phyloP scores from a whole-genome alignment of 2,329 filamentous ascomycete species.

The Dendryphion nanum region DNA sequence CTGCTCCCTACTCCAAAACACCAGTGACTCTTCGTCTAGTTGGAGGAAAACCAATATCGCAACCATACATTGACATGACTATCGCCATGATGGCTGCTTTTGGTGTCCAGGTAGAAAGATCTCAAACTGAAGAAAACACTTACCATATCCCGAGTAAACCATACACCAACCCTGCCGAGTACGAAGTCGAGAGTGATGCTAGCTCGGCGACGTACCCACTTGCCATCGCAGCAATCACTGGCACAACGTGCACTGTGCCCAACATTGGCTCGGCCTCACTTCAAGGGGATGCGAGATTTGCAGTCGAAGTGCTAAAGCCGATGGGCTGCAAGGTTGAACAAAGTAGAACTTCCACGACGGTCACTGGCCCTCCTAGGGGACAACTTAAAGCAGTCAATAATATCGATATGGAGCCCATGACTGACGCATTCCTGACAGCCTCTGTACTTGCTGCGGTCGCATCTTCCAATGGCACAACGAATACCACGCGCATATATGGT shows the following conservation, averaged over 20 bases:
- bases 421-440: slow-evolving; percentile 93
- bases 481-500: slow-evolving; percentile 79
- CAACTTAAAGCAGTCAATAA: slow-evolving; percentile 71
- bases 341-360: slow-evolving; percentile 81
- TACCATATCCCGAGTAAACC: slow-evolving; percentile 86
- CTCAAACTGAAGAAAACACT: slow-evolving; percentile 77
- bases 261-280: slow-evolving; percentile 92
- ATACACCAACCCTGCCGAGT: slow-evolving; percentile 82
- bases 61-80: slow-evolving; percentile 98
- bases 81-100: slow-evolving; percentile 96
- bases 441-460: slow-evolving; percentile 91
- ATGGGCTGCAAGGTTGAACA: slow-evolving; percentile 95
- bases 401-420: slow-evolving; percentile 99
- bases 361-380: slow-evolving; percentile 80
- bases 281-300: slow-evolving; percentile 93
- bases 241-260: slow-evolving; percentile 90
- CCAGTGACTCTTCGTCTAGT: slow-evolving; percentile 87
- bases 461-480: slow-evolving; percentile 59
- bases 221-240: slow-evolving; percentile 90
- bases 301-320: slow-evolving; percentile 80
- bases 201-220: slow-evolving; percentile 97
- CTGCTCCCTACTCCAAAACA: slow-evolving; percentile 91
- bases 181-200: slow-evolving; percentile 93
- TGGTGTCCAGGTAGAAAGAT: slow-evolving; percentile 76
- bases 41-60: slow-evolving; percentile 96